These are phyloP conservation scores for Tulasnella sp. DNA, from an alignment of 768 basidiomycete genomes.

Conservation along the genomic window DNA sequence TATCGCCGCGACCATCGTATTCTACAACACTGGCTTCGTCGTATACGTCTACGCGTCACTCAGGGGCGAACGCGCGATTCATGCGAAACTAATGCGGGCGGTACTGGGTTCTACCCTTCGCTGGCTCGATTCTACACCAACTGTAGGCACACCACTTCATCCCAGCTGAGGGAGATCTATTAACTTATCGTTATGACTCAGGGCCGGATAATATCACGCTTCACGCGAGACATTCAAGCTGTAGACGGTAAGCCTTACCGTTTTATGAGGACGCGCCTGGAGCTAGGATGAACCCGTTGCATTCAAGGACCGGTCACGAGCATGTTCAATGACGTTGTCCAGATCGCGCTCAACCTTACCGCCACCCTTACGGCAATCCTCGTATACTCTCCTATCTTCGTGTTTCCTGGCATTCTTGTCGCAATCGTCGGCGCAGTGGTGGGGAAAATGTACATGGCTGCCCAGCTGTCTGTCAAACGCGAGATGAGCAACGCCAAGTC, in stretches of 20 bases:
- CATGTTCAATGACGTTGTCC: not conserved
- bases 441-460: slow-evolving; percentile 30
- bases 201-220: slow-evolving; percentile 22
- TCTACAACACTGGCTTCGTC: slow-evolving; percentile 30
- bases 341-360: slow-evolving; percentile 17
- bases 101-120: slow-evolving; percentile 46
- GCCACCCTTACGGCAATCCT: slow-evolving; percentile 20
- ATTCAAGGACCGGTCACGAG: not conserved
- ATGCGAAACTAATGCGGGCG: slow-evolving; percentile 39
- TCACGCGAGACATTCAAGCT: slow-evolving; percentile 19
- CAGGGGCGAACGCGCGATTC: slow-evolving; percentile 45
- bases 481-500: slow-evolving; percentile 30
- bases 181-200: too few relatives aligned
- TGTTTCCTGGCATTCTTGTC: slow-evolving; percentile 17
- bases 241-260: slow-evolving; percentile 13
- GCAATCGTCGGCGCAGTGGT: slow-evolving; percentile 23
- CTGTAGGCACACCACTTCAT: too few relatives aligned
- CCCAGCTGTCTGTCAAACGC: slow-evolving; percentile 30
- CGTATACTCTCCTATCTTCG: slow-evolving; percentile 19
- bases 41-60: slow-evolving; percentile 38
- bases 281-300: too few relatives aligned
- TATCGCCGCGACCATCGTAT: slow-evolving; percentile 25
- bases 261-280: too few relatives aligned
- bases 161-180: too few relatives aligned
- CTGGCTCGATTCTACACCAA: slow-evolving; percentile 22